Evolutionary conservation across 2,329 filamentous ascomycete genomes (phyloP), one percentile per base, ranked within the genome.

Genomic region (Fusarium denticulatum): DNA sequence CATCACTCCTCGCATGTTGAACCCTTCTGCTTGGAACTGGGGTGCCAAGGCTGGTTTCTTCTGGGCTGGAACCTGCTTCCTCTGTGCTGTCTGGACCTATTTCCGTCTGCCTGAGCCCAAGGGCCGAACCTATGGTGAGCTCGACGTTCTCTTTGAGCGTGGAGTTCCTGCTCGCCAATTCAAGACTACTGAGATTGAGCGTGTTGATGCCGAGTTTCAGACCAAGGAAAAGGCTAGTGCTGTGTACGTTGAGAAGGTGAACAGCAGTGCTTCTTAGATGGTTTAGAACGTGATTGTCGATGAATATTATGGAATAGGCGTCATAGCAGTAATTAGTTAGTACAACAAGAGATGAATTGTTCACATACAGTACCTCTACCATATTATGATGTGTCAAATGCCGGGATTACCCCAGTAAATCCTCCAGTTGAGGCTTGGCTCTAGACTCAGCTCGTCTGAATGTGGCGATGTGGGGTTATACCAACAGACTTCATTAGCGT

Each of bases 101-200:
- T 87, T 87, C 75, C 86, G 85, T 24, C 81, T 88, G 10, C 87
- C 87, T 8, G 89, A 90, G 81, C 87, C 88, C 22, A 85, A 84
- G 64, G 87, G 84, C 12, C 83, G 86, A 42, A 88, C 86, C 0
- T 86, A 87, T 58, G 87, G 85, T 42, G 88, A 90, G 79, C 82
- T 90, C 5, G 88, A 90, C 58, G 79, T 86, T 16, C 78, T 91
- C 67, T 90, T 90, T 73, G 85, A 88, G 71, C 78, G 81, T 30
- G 74, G 78, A 15, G 77, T 85, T 15, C 77, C 82, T 28, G 84
- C 86, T 4, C 80, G 85, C 67, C 83, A 84, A 65, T 87, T 85
- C 59, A 77, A 76, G 64, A 74, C 69, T 10, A 80, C 81, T 0
- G 53, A 75, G n/a, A 72, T 83, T 36, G 79, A 79, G 59, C 56